Percentiles rank a stretch among this genome's conserved stretches.
These are phyloP conservation scores for Trichopus zeylanicus DNA, from an alignment of 116 monocot species.

Conservation along the genomic window DNA sequence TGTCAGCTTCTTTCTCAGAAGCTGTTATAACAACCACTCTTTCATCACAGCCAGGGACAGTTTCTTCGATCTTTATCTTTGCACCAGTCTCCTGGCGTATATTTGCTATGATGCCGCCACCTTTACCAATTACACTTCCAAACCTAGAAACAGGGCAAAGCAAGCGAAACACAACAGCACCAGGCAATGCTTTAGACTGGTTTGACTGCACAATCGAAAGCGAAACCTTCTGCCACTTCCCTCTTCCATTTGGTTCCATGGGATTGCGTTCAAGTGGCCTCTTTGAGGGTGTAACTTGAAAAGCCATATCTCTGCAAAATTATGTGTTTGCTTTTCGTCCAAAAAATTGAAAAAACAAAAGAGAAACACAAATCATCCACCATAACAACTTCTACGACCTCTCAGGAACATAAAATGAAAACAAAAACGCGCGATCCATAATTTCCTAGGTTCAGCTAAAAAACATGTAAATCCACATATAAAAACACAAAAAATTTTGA, in stretches of 20 bases:
- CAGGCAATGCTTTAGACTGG: conserved; percentile 22
- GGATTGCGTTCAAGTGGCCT: conserved; percentile 44
- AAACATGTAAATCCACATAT: no score
- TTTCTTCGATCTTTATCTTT: conserved; percentile 69
- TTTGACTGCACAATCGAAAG: conserved; percentile 14
- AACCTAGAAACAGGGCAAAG: conserved; percentile 72
- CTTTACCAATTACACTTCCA: conserved; percentile 86
- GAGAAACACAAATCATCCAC: no score
- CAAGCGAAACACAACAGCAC: conserved; percentile 53
- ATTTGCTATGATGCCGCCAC: conserved; percentile 66
- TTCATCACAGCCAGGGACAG: conserved; percentile 64
- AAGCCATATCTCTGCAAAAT: conserved; percentile 30
- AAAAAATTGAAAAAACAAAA: no score
- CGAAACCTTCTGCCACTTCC: conserved; percentile 66
- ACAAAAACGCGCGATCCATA: no score
- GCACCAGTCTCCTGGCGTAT: conserved; percentile 82
- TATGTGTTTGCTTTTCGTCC: no score
- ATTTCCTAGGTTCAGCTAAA: no score
- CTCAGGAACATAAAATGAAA: no score
- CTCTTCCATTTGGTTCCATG: conserved; percentile 44
- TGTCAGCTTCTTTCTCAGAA: conserved; percentile 32
- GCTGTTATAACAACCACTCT: conserved; percentile 70
- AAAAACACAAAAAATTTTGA: no score
- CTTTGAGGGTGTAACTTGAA: conserved; percentile 37
- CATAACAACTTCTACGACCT: no score